Conservation (phyloP, 2,329 filamentous ascomycete genomes). For the Nemania bipapillata region DNA sequence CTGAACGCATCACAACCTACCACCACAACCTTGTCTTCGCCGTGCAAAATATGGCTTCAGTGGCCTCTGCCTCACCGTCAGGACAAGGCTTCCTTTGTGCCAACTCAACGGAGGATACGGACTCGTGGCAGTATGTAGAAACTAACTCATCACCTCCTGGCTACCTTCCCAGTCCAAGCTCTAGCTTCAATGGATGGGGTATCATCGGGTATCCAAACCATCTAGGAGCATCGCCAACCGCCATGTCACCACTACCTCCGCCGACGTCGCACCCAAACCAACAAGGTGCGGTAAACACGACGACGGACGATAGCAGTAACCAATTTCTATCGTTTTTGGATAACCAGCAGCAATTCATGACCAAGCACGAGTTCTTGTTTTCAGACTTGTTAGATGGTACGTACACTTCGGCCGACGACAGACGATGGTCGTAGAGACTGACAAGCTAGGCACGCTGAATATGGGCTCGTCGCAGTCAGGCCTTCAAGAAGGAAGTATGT, state of each 20-base stretch:
- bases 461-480: constrained; percentile 45
- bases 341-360: constrained; percentile 52
- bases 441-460: constrained; percentile 35
- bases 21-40: not conserved
- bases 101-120: constrained; percentile 51
- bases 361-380: constrained; percentile 56
- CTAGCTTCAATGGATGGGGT: constrained; percentile 63
- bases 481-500: constrained; percentile 47
- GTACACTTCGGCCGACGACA: constrained; percentile 24
- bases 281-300: constrained; percentile 47
- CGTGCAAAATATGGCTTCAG: constrained; percentile 48
- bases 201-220: constrained; percentile 56
- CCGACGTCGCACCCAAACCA: constrained; percentile 52
- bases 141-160: constrained; percentile 51
- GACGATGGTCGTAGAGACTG: not conserved
- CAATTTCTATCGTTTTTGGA: constrained; percentile 40
- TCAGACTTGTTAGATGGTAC: constrained; percentile 52
- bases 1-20: constrained; percentile 4
- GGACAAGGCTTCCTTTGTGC: constrained; percentile 44
- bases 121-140: constrained; percentile 52
- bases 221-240: constrained; percentile 50
- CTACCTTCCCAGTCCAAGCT: constrained; percentile 63
- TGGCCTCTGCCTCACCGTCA: constrained; percentile 50
- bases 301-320: constrained; percentile 43
- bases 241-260: constrained; percentile 57